phyloP scores from a whole-genome alignment of 75 land plant genomes.

The Pinus albicaulis region DNA sequence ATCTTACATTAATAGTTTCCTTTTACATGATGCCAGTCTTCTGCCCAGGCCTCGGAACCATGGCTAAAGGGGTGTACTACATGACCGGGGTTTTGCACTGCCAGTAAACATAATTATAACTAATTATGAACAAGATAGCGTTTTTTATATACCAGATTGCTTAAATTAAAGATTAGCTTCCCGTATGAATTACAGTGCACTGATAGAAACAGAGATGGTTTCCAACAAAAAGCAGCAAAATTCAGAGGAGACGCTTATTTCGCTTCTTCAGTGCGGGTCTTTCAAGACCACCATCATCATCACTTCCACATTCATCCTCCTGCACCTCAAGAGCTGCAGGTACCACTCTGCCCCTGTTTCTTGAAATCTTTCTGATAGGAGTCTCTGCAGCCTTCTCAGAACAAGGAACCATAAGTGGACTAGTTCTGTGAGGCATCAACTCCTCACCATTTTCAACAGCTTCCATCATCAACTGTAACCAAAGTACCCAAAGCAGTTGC shows the following conservation, averaged over 20 bases:
- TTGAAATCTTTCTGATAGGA: conserved; percentile 9
- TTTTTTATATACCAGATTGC: too few relatives aligned
- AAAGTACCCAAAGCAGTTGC: background rate
- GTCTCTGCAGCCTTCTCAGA: conserved; percentile 5
- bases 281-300: background rate
- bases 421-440: conserved; percentile 13
- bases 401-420: background rate
- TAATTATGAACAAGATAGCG: too few relatives aligned
- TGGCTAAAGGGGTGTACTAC: too few relatives aligned
- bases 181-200: too few relatives aligned
- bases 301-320: background rate
- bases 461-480: conserved; percentile 8
- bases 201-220: too few relatives aligned
- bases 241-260: background rate
- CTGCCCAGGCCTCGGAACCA: too few relatives aligned
- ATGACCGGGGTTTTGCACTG: too few relatives aligned
- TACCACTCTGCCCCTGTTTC: conserved; percentile 5
- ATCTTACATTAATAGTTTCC: too few relatives aligned
- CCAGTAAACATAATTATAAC: too few relatives aligned
- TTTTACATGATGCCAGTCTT: too few relatives aligned
- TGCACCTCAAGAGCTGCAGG: background rate
- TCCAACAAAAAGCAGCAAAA: background rate
- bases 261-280: conserved; percentile 2
- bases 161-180: too few relatives aligned
- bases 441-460: background rate